Conservation (phyloP, 2,329 filamentous ascomycete species). For the Fulvia fulva region DNA sequence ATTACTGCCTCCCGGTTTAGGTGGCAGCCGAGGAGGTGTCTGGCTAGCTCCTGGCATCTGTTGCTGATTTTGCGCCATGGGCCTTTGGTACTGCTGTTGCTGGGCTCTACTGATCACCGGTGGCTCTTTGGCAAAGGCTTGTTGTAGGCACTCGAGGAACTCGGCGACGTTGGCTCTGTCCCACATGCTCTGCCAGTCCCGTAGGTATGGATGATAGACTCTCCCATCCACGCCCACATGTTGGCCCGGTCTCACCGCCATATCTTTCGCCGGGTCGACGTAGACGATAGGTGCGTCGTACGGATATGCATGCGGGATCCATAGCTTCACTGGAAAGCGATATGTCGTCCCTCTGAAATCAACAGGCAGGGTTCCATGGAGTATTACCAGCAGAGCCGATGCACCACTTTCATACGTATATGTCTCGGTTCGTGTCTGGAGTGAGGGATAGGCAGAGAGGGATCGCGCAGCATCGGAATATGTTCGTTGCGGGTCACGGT, state of each 20-base stretch:
- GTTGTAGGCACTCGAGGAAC: constrained; percentile 74
- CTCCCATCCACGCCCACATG: constrained; percentile 91
- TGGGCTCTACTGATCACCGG: constrained; percentile 75
- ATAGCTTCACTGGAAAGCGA: constrained; percentile 85
- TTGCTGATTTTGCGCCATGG: constrained; percentile 67
- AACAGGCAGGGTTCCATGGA: constrained; percentile 87
- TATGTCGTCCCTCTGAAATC: constrained; percentile 84
- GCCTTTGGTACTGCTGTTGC: constrained; percentile 46
- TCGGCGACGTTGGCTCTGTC: constrained; percentile 77
- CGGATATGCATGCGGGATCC: constrained; percentile 89
- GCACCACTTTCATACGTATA: constrained; percentile 90
- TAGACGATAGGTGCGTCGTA: constrained; percentile 81
- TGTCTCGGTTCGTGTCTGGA: constrained; percentile 85
- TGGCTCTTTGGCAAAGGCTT: constrained; percentile 91
- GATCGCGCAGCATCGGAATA: constrained; percentile 87
- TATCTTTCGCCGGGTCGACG: constrained; percentile 80
- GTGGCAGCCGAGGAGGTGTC: constrained; percentile 32
- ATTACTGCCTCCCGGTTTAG: constrained; percentile 30
- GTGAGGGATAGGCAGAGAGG: constrained; percentile 71
- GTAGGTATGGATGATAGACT: constrained; percentile 92
- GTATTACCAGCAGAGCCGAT: constrained; percentile 79
- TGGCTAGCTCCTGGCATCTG: constrained; percentile 43
- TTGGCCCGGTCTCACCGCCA: constrained; percentile 87
- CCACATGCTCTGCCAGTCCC: constrained; percentile 84
- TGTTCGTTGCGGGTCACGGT: constrained; percentile 84